Conservation (phyloP, 2,329 filamentous ascomycete genomes). For the Colletotrichum shisoi region DNA sequence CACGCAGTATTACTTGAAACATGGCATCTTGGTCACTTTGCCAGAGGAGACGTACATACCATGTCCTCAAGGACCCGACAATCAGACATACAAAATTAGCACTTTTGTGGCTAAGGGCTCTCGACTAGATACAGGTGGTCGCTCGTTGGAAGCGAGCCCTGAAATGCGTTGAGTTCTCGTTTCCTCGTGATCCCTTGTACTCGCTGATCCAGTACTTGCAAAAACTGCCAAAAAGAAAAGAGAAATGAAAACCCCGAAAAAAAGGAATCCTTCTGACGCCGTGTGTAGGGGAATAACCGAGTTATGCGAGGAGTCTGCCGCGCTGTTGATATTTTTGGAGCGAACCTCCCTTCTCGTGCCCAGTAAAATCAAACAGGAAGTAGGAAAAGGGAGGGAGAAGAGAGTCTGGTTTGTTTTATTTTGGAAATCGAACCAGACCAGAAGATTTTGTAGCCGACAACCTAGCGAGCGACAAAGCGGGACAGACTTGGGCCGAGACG, state of each 20-base stretch:
- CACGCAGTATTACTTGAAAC: background rate
- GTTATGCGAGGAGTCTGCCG: constrained; percentile 9
- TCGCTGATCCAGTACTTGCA: constrained; percentile 26
- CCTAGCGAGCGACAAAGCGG: background rate
- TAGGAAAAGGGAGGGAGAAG: too few relatives aligned
- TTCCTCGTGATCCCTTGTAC: constrained; percentile 31
- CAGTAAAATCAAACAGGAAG: background rate
- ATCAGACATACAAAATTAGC: constrained; percentile 14
- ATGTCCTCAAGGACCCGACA: background rate
- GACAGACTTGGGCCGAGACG: background rate
- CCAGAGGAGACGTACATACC: background rate
- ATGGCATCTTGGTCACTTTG: background rate
- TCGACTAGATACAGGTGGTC: constrained; percentile 24
- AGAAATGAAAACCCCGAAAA: background rate
- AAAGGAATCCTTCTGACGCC: constrained; percentile 26
- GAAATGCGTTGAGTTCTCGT: constrained; percentile 32
- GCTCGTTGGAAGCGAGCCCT: constrained; percentile 5
- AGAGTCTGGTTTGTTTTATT: constrained; percentile 19
- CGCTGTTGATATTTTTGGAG: background rate
- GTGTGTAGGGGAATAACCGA: constrained; percentile 30
- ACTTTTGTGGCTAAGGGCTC: constrained; percentile 25
- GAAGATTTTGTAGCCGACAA: background rate
- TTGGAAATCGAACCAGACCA: background rate
- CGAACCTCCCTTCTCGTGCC: constrained; percentile 16
- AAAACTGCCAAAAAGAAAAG: constrained; percentile 16